phyloP scores from a whole-genome alignment of 768 basidiomycete genomes.

The Tremella mesenterica region DNA sequence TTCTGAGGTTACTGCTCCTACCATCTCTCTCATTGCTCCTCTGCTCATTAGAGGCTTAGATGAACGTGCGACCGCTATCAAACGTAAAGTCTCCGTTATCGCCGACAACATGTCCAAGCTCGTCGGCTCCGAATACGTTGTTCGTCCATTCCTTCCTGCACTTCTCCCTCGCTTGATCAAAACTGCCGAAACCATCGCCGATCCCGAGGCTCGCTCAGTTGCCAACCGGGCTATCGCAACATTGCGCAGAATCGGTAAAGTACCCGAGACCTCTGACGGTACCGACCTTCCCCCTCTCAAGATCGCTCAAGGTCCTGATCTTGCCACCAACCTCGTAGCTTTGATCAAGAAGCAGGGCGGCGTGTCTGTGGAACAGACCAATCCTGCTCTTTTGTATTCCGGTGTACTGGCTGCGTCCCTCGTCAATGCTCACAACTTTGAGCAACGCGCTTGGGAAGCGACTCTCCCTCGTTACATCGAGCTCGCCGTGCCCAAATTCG shows the following conservation, averaged over 20 bases:
- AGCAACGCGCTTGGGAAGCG: constrained; percentile 74
- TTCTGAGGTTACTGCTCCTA: constrained; percentile 96
- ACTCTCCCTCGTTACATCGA: constrained; percentile 64
- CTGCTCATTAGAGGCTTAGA: constrained; percentile 83
- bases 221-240: constrained; percentile 86
- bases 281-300: constrained; percentile 83
- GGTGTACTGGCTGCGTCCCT: constrained; percentile 74
- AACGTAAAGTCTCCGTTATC: constrained; percentile 96
- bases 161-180: constrained; percentile 92
- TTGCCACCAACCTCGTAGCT: constrained; percentile 58
- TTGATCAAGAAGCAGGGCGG: constrained; percentile 79
- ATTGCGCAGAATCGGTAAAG: constrained; percentile 87
- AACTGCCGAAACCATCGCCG: constrained; percentile 87
- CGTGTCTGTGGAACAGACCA: constrained; percentile 51
- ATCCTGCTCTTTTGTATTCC: constrained; percentile 61
- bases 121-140: constrained; percentile 86
- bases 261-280: constrained; percentile 73
- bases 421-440: constrained; percentile 84
- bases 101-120: constrained; percentile 98
- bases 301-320: constrained; percentile 60
- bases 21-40: constrained; percentile 95
- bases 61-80: constrained; percentile 91
- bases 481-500: constrained; percentile 58
- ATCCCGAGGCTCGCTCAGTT: constrained; percentile 93
- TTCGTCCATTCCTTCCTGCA: constrained; percentile 93